These are phyloP conservation scores for Rhododendron mucronatum DNA, from an alignment of 148 eudicot genomes.

Conservation along the genomic window DNA sequence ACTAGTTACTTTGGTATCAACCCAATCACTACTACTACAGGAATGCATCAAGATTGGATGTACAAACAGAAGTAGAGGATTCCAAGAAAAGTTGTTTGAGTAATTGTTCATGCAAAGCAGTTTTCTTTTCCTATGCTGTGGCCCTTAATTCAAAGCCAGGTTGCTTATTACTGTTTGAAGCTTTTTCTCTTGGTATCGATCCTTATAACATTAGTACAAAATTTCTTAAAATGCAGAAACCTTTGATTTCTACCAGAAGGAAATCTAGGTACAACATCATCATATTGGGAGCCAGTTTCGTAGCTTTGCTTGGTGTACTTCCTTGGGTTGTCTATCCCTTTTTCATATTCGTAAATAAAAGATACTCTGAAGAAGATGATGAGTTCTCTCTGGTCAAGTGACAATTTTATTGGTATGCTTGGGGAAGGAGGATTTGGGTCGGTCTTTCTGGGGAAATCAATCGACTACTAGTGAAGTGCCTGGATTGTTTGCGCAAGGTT, in stretches of 20 bases:
- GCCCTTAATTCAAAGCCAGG: background rate
- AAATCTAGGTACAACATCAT: background rate
- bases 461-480: constrained; percentile 5
- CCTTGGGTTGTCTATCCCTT: background rate
- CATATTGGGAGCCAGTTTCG: background rate
- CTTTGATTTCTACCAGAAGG: background rate
- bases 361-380: background rate
- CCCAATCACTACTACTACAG: background rate
- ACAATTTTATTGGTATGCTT: background rate
- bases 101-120: constrained; percentile 30
- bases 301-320: background rate
- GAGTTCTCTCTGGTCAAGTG: background rate
- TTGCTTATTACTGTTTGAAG: constrained; percentile 18
- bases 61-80: background rate
- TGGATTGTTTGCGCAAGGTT: background rate
- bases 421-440: constrained; percentile 10
- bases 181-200: constrained; percentile 13
- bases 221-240: constrained; percentile 6
- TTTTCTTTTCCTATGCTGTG: constrained; percentile 13
- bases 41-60: background rate
- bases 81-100: constrained; percentile 23
- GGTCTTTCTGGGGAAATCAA: background rate
- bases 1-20: constrained; percentile 5
- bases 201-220: background rate
- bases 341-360: background rate